A percentile compares a stretch with the other conserved stretches of the same genome.
Evolutionary conservation across 2,329 filamentous ascomycete species (phyloP).

Genomic region (Pseudogymnoascus sp.): DNA sequence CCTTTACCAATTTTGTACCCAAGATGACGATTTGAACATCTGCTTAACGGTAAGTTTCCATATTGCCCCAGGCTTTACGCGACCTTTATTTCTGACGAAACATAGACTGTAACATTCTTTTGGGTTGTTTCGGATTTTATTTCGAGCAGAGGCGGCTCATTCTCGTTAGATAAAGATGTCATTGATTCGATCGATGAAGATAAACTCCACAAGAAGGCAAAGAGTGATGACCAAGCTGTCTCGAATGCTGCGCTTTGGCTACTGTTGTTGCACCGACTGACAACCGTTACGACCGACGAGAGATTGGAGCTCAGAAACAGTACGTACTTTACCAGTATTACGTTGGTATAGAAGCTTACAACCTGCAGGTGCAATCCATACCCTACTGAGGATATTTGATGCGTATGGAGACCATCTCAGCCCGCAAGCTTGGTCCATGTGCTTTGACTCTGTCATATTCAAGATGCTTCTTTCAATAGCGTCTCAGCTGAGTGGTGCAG

Average conservation of each 20-base stretch:
- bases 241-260: slow-evolving; percentile 72
- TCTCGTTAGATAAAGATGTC: slow-evolving; percentile 50
- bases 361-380: slow-evolving; percentile 68
- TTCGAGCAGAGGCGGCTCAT: slow-evolving; percentile 48
- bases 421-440: slow-evolving; percentile 73
- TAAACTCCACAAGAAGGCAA: slow-evolving; percentile 49
- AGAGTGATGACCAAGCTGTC: slow-evolving; percentile 48
- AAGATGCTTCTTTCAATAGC: slow-evolving; percentile 66
- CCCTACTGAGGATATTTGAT: slow-evolving; percentile 82
- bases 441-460: slow-evolving; percentile 74
- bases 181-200: slow-evolving; percentile 49
- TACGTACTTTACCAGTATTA: slow-evolving; percentile 28
- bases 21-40: slow-evolving; percentile 89
- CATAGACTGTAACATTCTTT: slow-evolving; percentile 81
- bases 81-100: not conserved
- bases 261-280: slow-evolving; percentile 62
- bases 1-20: slow-evolving; percentile 79
- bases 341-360: slow-evolving; percentile 32
- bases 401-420: slow-evolving; percentile 77
- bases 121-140: slow-evolving; percentile 93
- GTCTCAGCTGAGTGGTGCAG: slow-evolving; percentile 39
- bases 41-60: slow-evolving; percentile 66
- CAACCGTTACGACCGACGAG: slow-evolving; percentile 62
- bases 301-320: slow-evolving; percentile 73
- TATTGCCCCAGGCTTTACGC: not conserved